These are phyloP conservation scores for Alternaria postmessia DNA, from an alignment of 2,329 filamentous ascomycete genomes.

Conservation along the genomic window DNA sequence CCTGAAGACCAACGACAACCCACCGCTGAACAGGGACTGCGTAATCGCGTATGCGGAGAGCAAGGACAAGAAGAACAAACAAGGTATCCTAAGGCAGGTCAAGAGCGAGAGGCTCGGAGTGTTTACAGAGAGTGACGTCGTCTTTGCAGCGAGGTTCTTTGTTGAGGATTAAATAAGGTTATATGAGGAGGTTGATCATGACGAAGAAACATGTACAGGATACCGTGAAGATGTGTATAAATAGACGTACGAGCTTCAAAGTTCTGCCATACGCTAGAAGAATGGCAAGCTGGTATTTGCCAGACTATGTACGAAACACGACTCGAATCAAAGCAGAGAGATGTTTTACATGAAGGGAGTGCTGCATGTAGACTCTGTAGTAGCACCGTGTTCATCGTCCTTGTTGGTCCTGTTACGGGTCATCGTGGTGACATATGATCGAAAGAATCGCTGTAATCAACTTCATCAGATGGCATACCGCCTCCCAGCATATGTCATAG, in stretches of 20 bases:
- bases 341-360: not conserved
- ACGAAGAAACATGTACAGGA: not conserved
- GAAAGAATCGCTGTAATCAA: not conserved
- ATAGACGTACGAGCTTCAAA: not conserved
- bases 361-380: not conserved
- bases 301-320: not conserved
- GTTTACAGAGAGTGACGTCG: constrained; percentile 53
- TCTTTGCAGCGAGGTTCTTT: constrained; percentile 55
- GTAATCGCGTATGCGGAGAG: constrained; percentile 47
- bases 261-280: not conserved
- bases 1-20: constrained; percentile 38
- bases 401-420: not conserved
- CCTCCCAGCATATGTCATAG: not conserved
- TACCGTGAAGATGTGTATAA: not conserved
- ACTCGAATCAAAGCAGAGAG: no score
- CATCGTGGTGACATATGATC: not conserved
- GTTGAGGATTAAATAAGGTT: constrained; percentile 23
- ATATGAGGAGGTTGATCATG: not conserved
- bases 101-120: constrained; percentile 49
- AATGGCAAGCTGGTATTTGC: not conserved
- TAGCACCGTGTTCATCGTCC: not conserved
- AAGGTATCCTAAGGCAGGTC: constrained; percentile 49
- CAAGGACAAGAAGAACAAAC: constrained; percentile 20
- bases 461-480: not conserved
- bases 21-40: constrained; percentile 43